Conservation (phyloP, 2,329 filamentous ascomycete genomes). For the Cladosporium austrohemisphaericum region DNA sequence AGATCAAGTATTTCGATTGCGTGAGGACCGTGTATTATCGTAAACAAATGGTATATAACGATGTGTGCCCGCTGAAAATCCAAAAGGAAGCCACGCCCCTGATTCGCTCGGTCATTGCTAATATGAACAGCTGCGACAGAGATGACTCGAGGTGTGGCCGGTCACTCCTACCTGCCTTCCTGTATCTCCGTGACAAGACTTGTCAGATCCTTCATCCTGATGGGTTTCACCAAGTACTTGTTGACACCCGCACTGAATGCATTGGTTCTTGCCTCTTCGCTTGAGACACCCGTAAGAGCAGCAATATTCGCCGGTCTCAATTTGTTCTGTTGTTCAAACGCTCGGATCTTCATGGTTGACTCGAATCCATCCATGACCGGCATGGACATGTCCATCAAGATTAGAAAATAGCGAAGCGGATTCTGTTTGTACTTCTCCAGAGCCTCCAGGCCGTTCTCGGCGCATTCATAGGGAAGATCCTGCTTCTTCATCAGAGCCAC, state of each 20-base stretch:
- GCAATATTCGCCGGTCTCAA: slow-evolving; percentile 22
- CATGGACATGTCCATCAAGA: slow-evolving; percentile 42
- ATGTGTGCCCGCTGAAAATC: too few species aligned
- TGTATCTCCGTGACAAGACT: not conserved
- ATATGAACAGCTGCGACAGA: too few species aligned
- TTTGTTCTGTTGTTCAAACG: slow-evolving; percentile 23
- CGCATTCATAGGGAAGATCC: slow-evolving; percentile 16
- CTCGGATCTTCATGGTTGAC: slow-evolving; percentile 30
- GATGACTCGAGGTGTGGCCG: too few species aligned
- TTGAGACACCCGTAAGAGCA: slow-evolving; percentile 33
- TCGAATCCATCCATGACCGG: slow-evolving; percentile 34
- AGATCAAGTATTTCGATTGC: too few species aligned
- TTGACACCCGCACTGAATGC: slow-evolving; percentile 31
- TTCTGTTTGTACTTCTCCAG: slow-evolving; percentile 16
- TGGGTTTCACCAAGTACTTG: slow-evolving; percentile 33
- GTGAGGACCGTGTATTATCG: too few species aligned
- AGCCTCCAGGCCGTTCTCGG: slow-evolving; percentile 23
- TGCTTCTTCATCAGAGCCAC: slow-evolving; percentile 24
- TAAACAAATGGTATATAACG: too few species aligned
- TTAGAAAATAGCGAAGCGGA: slow-evolving; percentile 14
- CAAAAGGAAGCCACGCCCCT: too few species aligned
- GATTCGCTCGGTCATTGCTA: too few species aligned
- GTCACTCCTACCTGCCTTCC: too few species aligned
- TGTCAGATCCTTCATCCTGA: slow-evolving; percentile 25
- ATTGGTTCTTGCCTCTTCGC: slow-evolving; percentile 23